Percentiles rank a stretch among this genome's conserved stretches.
phyloP scores from a whole-genome alignment of 1,139 yeast species.

The Geotrichum histeridarum region DNA sequence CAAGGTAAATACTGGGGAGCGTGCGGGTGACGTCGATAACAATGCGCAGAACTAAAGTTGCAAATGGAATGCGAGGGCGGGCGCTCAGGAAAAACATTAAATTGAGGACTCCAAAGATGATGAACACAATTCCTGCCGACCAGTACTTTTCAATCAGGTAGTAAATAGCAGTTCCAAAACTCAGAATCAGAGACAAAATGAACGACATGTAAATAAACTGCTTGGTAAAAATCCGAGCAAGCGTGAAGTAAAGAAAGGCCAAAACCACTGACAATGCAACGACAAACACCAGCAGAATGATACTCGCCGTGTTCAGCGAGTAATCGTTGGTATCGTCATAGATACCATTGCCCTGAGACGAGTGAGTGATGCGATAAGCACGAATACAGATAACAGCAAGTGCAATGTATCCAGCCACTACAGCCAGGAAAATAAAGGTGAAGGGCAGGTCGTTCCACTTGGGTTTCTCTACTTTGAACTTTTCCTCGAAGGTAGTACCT shows the following conservation, averaged over 20 bases:
- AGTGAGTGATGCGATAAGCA: constrained; percentile 54
- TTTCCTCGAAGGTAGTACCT: constrained; percentile 54
- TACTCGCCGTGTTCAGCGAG: constrained; percentile 67
- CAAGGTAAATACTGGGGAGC: constrained; percentile 63
- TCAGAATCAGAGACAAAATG: constrained; percentile 59
- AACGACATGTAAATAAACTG: constrained; percentile 68
- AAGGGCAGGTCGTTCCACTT: constrained; percentile 54
- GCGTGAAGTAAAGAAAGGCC: constrained; percentile 50
- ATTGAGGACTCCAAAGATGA: constrained; percentile 50
- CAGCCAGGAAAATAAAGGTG: constrained; percentile 56
- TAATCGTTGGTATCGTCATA: constrained; percentile 52
- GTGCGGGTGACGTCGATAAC: constrained; percentile 70
- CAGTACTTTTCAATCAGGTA: constrained; percentile 57
- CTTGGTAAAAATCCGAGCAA: constrained; percentile 62
- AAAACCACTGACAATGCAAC: constrained; percentile 58
- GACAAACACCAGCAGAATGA: constrained; percentile 64
- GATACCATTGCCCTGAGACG: constrained; percentile 60
- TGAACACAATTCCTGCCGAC: constrained; percentile 73
- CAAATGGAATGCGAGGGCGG: constrained; percentile 62
- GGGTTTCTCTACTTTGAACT: constrained; percentile 63
- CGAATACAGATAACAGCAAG: constrained; percentile 64
- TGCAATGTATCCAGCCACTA: constrained; percentile 64
- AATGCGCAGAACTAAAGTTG: constrained; percentile 67
- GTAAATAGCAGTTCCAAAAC: constrained; percentile 70
- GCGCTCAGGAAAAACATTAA: constrained; percentile 47